phyloP scores from a whole-genome alignment of 257 asterid genomes.

The Striga asiatica region DNA sequence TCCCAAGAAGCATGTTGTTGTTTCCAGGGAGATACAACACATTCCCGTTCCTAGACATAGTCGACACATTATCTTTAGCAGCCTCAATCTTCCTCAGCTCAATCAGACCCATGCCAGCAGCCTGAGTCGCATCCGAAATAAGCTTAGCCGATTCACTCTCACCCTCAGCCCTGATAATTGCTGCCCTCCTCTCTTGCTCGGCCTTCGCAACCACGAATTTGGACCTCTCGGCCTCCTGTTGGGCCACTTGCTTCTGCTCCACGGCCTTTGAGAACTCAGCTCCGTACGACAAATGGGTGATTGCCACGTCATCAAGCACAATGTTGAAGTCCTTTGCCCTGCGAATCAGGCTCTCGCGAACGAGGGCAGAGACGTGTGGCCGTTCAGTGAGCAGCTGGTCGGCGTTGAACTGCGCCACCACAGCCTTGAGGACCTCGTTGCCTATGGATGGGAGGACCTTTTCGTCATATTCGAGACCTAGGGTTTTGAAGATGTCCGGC shows the following conservation, averaged over 20 bases:
- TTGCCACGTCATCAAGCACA: constrained; percentile 82
- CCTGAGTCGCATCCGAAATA: constrained; percentile 62
- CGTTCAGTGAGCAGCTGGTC: constrained; percentile 90
- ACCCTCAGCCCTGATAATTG: constrained; percentile 63
- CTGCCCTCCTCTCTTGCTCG: constrained; percentile 73
- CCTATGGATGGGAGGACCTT: constrained; percentile 94
- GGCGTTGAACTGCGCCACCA: constrained; percentile 92
- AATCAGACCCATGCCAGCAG: constrained; percentile 58
- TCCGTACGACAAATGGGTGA: constrained; percentile 86
- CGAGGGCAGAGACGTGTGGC: constrained; percentile 87
- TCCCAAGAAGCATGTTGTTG: constrained; percentile 53
- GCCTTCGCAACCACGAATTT: constrained; percentile 86
- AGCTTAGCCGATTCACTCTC: constrained; percentile 69
- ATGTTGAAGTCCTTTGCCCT: constrained; percentile 91
- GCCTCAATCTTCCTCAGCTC: constrained; percentile 77
- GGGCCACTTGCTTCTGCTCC: constrained; percentile 99
- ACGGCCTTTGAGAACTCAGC: constrained; percentile 86
- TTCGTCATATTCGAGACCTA: constrained; percentile 86
- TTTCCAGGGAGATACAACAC: constrained; percentile 40
- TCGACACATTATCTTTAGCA: constrained; percentile 40
- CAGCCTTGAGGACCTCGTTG: constrained; percentile 80
- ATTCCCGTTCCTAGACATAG: constrained; percentile 42
- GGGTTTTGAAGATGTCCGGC: constrained; percentile 66
- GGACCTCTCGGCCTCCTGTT: constrained; percentile 96
- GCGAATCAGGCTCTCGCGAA: constrained; percentile 67